Conservation (phyloP, 73 alveolate species). For the Blepharisma japonicum region DNA sequence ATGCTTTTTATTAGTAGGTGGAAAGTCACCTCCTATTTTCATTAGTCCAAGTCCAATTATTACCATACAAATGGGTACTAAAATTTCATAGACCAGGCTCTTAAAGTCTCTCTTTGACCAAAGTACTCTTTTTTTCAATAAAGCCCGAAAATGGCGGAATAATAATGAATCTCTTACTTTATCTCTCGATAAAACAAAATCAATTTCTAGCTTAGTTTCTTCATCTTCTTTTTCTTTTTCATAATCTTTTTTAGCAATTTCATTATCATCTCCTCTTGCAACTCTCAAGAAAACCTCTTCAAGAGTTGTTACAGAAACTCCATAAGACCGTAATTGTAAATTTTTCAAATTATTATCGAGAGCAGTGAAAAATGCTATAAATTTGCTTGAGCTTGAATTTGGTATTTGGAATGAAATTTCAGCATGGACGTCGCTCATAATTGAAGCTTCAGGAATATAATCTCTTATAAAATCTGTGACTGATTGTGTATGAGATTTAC, state of each 20-base stretch:
- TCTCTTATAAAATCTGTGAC: constrained; percentile 26
- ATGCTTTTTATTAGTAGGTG: neutral
- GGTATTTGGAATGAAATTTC: constrained; percentile 62
- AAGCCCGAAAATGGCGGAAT: constrained; percentile 56
- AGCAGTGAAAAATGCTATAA: constrained; percentile 45
- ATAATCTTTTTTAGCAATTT: constrained; percentile 26
- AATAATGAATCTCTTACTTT: neutral
- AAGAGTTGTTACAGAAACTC: constrained; percentile 86
- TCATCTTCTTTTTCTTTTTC: constrained; percentile 53
- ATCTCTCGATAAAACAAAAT: constrained; percentile 32
- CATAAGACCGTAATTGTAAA: constrained; percentile 51
- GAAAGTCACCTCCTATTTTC: neutral
- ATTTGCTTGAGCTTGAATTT: constrained; percentile 29
- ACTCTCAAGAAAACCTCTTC: constrained; percentile 96
- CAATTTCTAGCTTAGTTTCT: constrained; percentile 35
- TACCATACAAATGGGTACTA: constrained; percentile 75
- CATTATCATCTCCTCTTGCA: constrained; percentile 54
- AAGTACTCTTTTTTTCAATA: constrained; percentile 69
- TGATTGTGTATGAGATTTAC: constrained; percentile 32
- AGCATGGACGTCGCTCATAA: constrained; percentile 40
- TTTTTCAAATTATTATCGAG: constrained; percentile 50
- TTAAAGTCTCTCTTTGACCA: constrained; percentile 74
- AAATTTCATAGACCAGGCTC: constrained; percentile 73
- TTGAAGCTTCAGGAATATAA: constrained; percentile 32
- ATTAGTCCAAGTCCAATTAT: constrained; percentile 66